Base-by-base conservation (phyloP, 768 basidiomycete species). In the Kwoniella newhampshirensis region DNA sequence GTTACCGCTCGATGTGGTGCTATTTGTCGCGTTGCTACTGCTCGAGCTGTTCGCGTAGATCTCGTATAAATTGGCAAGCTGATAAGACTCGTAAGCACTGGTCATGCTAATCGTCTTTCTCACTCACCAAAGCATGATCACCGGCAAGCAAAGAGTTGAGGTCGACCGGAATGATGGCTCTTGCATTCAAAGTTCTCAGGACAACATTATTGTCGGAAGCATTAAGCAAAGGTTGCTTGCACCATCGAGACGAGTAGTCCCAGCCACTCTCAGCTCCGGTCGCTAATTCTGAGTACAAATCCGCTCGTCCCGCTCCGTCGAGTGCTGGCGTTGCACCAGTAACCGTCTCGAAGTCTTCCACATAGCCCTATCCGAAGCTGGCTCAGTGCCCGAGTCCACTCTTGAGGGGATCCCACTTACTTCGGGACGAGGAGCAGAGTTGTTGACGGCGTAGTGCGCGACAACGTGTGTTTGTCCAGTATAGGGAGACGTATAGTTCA, bases 271-370 rank as follows among this genome's bases (percentile, higher is more conserved):
- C 93, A 0, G 91, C 93, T 9, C 58, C 59, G 51, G 82, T 84
- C 0, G 93, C 93, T 20, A 97, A 82, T 70, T 96, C 89, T 5
- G 87, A 82, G 67, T 92, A 96, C n/a, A 97, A 70, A 0, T 79
- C 82, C 0, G 82, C 81, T 39, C 81, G 80, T 68, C 86, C 77
- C 1, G 81, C 77, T 25, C 84, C 85, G 51, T 83, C 87, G 51
- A 90, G 77, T 7, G 84, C 76, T 1, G 84, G 75, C 1, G 67
- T 57, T 18, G 70, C 68, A 52, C 84, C 86, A 55, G 90, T 84
- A n/a, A 83, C 86, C 0, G 88, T 89, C 15, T 77, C 64, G 64
- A 89, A 94, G 77, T 96, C 93, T 82, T 79, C 46, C 2, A 78
- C 61, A 53, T 77, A 78, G n/a, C 76, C 76, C 64, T 69, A 39